A percentile compares a stretch with the other conserved stretches of the same genome.
These are phyloP conservation scores for Shiraia sp. DNA, from an alignment of 2,329 filamentous ascomycete species.

Conservation along the genomic window DNA sequence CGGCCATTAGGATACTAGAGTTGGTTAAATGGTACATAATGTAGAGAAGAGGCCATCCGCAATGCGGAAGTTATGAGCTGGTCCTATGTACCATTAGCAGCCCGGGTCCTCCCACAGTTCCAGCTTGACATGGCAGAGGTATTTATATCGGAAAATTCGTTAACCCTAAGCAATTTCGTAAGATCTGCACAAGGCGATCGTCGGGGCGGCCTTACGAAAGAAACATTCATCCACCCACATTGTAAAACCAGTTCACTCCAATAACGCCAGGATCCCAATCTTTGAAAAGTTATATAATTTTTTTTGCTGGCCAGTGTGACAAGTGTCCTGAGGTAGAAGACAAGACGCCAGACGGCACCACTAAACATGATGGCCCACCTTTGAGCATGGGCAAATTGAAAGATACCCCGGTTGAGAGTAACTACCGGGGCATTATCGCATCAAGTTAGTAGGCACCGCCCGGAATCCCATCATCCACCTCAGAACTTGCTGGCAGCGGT, in stretches of 20 bases:
- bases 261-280: too few relatives aligned
- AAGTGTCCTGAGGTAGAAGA: neutral
- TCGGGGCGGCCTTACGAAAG: constrained; percentile 21
- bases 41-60: constrained; percentile 16
- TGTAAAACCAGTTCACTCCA: too few relatives aligned
- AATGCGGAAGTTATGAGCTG: constrained; percentile 18
- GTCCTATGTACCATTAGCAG: constrained; percentile 30
- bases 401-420: constrained; percentile 8
- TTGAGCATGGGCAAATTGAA: neutral
- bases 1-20: constrained; percentile 9
- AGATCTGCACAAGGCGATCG: constrained; percentile 18
- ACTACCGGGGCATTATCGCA: neutral
- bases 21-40: constrained; percentile 15
- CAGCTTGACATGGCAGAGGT: constrained; percentile 4
- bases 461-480: constrained; percentile 2
- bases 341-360: neutral
- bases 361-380: neutral
- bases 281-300: neutral
- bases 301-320: constrained; percentile 1
- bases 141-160: constrained; percentile 6
- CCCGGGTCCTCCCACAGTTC: constrained; percentile 14
- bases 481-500: constrained; percentile 35
- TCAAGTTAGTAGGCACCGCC: constrained; percentile 19
- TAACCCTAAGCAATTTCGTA: constrained; percentile 18
- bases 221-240: constrained; percentile 3